A percentile compares a stretch with the other conserved stretches of the same genome.
Evolutionary conservation across 75 land plant species (phyloP).

Genomic region (Selaginella moellendorffii): DNA sequence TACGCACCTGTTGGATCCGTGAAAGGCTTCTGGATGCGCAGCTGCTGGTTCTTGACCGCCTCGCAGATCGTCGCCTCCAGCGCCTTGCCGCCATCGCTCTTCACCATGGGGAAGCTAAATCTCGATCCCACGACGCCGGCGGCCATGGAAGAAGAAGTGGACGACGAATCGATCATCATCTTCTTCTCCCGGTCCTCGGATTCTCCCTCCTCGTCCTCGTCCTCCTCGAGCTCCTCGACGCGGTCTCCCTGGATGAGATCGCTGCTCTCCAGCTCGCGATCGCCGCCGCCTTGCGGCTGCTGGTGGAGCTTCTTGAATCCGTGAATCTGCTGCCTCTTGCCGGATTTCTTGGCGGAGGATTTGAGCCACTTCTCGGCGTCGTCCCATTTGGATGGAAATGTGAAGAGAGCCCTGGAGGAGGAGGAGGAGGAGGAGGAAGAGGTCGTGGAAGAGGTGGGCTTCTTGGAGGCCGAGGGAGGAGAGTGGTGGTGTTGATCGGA

Average conservation of each 20-base stretch:
- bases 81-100: no score
- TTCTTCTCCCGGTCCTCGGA: background rate
- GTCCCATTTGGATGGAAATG: background rate
- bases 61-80: background rate
- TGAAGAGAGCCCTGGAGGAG: background rate
- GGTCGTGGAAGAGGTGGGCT: background rate
- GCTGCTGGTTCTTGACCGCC: background rate
- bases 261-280: no score
- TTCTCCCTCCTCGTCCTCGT: background rate
- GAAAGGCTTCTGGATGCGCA: background rate
- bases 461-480: background rate
- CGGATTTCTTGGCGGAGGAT: background rate
- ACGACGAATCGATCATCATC: background rate
- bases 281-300: no score
- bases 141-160: no score
- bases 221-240: no score
- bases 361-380: background rate
- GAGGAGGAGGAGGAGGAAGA: background rate
- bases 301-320: background rate
- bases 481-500: background rate
- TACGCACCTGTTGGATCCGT: background rate
- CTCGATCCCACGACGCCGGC: background rate
- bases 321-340: background rate
- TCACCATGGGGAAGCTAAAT: background rate
- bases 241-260: background rate